phyloP scores from a whole-genome alignment of 2,329 filamentous ascomycete species.

The Sarocladium strictum region DNA sequence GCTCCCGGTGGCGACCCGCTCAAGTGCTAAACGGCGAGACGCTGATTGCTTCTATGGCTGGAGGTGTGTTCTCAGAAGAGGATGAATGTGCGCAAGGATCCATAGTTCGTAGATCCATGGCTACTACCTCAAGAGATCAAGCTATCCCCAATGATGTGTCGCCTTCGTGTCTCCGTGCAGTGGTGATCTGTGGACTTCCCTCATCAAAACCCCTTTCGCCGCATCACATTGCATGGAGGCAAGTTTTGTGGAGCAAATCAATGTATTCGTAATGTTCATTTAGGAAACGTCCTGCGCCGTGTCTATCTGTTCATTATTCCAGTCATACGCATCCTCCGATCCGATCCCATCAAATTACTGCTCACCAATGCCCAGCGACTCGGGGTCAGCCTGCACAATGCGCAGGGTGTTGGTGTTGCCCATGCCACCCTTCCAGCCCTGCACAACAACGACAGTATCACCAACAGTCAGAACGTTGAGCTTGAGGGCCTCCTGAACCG shows the following conservation, averaged over 20 bases:
- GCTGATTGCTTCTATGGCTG: not conserved
- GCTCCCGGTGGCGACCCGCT: conserved; percentile 14
- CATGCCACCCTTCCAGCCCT: conserved; percentile 89
- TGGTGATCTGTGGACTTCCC: too few relatives aligned
- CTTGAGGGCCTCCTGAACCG: conserved; percentile 78
- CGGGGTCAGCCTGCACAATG: conserved; percentile 55
- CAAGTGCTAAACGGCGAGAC: conserved; percentile 11
- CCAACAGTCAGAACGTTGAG: conserved; percentile 69
- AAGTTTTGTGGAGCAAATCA: not conserved
- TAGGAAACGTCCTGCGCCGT: conserved; percentile 9
- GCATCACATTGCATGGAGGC: too few relatives aligned
- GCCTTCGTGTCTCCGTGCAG: not conserved
- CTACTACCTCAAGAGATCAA: too few relatives aligned
- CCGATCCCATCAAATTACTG: conserved; percentile 22
- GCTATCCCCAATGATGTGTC: not conserved
- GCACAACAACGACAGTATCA: conserved; percentile 75
- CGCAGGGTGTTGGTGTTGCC: conserved; percentile 81
- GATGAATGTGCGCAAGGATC: too few relatives aligned
- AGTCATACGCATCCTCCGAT: conserved; percentile 11
- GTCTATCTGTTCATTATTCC: conserved; percentile 12
- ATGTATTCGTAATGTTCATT: not conserved
- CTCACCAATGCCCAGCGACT: conserved; percentile 49
- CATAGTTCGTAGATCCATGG: too few relatives aligned
- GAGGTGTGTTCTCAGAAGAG: not conserved
- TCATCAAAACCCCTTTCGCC: too few relatives aligned